A percentile compares a stretch with the other conserved stretches of the same genome.
These are phyloP conservation scores for Petunia axillaris DNA, from an alignment of 257 asterid genomes.

Conservation along the genomic window DNA sequence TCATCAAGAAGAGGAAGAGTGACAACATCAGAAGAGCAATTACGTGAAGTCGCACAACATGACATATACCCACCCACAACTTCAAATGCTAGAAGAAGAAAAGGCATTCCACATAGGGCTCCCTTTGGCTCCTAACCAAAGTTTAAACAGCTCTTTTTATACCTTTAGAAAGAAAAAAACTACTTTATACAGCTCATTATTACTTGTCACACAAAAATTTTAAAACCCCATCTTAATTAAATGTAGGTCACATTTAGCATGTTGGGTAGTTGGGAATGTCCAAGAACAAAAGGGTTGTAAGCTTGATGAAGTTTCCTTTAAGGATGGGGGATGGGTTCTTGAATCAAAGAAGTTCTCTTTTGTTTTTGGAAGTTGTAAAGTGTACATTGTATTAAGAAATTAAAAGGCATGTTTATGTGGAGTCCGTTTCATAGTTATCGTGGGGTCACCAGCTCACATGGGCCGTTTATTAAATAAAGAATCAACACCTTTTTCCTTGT, in stretches of 20 bases:
- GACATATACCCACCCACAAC: constrained; percentile 87
- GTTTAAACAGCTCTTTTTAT: no score
- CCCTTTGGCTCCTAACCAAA: constrained; percentile 69
- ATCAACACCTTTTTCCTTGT: constrained; percentile 48
- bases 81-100: constrained; percentile 86
- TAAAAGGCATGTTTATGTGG: constrained; percentile 59
- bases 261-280: no score
- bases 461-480: constrained; percentile 72
- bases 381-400: constrained; percentile 58
- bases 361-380: constrained; percentile 50
- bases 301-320: constrained; percentile 32
- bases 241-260: constrained; percentile 17
- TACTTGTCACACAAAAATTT: no score
- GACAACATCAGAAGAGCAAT: constrained; percentile 42
- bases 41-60: constrained; percentile 81
- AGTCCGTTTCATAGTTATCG: constrained; percentile 79
- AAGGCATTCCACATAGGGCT: constrained; percentile 96
- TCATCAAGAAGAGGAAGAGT: constrained; percentile 53
- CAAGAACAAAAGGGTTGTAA: constrained; percentile 2
- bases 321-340: constrained; percentile 35
- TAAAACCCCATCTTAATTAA: background rate
- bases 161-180: background rate
- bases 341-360: constrained; percentile 32
- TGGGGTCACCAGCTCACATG: constrained; percentile 85
- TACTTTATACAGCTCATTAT: constrained; percentile 57